phyloP scores from a whole-genome alignment of 352 stramenopile genomes.

The Pythium monospermum region DNA sequence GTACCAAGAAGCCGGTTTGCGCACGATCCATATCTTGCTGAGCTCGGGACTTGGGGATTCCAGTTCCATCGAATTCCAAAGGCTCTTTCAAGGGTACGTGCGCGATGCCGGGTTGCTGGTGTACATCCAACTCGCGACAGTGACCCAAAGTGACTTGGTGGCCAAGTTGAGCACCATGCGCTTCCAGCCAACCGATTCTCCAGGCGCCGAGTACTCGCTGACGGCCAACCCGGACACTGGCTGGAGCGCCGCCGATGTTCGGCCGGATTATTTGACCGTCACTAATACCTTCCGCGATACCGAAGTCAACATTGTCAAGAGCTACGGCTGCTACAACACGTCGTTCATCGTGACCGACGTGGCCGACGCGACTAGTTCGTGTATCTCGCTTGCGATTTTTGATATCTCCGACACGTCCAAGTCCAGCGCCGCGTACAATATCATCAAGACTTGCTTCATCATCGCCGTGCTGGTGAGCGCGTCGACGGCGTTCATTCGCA shows the following conservation, averaged over 20 bases:
- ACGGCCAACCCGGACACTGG: constrained; percentile 52
- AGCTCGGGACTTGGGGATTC: constrained; percentile 36
- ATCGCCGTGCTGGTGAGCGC: constrained; percentile 75
- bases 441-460: constrained; percentile 86
- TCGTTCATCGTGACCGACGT: constrained; percentile 54
- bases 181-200: constrained; percentile 39
- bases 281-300: constrained; percentile 35
- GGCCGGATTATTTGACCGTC: constrained; percentile 38
- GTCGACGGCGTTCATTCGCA: constrained; percentile 82
- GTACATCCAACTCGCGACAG: constrained; percentile 54
- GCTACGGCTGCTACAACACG: constrained; percentile 68
- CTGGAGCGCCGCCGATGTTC: constrained; percentile 37
- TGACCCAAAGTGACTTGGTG: constrained; percentile 31
- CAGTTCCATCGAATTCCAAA: constrained; percentile 42
- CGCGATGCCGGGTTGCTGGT: constrained; percentile 51
- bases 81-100: constrained; percentile 63
- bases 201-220: constrained; percentile 39
- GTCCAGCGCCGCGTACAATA: constrained; percentile 67
- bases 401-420: constrained; percentile 57
- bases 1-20: constrained; percentile 83
- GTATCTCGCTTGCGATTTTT: constrained; percentile 79
- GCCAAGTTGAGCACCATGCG: constrained; percentile 33
- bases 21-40: constrained; percentile 64
- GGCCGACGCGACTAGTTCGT: constrained; percentile 41
- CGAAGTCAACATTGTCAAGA: constrained; percentile 73